Percentiles rank a stretch among this genome's conserved stretches.
Conservation (phyloP, 495 filamentous ascomycete species). For the Sphaerosporella brunnea region DNA sequence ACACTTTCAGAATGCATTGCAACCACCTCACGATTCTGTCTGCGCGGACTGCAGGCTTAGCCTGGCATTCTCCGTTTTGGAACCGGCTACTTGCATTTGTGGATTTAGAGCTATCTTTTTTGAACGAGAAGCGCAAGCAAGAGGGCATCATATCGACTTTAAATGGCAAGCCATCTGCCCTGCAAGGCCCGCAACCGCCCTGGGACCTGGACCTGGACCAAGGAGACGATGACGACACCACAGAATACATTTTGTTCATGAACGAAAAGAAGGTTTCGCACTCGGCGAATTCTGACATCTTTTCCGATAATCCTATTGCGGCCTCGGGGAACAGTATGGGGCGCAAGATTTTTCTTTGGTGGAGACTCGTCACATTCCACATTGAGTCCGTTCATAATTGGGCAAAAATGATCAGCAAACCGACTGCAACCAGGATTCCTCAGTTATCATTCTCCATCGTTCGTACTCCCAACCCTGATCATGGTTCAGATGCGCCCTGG, state of each 20-base stretch:
- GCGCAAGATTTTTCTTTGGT: background rate
- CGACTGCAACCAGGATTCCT: background rate
- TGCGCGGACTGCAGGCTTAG: background rate
- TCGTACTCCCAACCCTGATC: background rate
- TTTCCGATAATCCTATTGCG: background rate
- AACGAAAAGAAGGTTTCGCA: background rate
- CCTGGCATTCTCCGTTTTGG: background rate
- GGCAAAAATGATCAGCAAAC: background rate
- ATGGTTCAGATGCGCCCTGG: background rate
- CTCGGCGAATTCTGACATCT: too few relatives aligned
- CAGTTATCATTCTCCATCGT: background rate
- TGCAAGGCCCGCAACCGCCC: too few relatives aligned
- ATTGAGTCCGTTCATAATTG: background rate
- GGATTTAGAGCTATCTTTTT: background rate
- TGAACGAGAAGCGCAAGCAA: background rate
- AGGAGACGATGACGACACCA: background rate
- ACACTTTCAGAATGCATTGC: background rate
- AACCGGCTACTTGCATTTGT: background rate
- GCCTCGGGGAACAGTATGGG: background rate
- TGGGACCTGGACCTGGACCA: too few relatives aligned
- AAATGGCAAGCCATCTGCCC: too few relatives aligned
- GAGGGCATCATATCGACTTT: too few relatives aligned
- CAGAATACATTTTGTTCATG: background rate
- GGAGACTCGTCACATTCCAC: background rate
- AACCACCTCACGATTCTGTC: background rate